Conservation (phyloP, 306 rosid genomes). For the Heteromeles arbutifolia region DNA sequence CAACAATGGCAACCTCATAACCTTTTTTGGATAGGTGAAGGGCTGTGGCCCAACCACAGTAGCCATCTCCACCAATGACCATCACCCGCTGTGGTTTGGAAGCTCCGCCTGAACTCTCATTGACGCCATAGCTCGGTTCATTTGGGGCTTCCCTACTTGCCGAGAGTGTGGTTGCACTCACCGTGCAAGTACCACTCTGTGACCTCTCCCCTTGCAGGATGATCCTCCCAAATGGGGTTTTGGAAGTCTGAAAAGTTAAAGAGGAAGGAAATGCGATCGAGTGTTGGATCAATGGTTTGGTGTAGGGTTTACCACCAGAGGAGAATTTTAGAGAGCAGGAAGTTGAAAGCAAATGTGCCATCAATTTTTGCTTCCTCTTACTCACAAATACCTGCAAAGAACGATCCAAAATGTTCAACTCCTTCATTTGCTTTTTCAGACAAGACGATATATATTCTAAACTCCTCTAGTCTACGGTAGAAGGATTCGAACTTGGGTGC, state of each 20-base stretch:
- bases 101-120: conserved; percentile 29
- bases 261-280: conserved; percentile 32
- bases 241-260: conserved; percentile 27
- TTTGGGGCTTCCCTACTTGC: conserved; percentile 41
- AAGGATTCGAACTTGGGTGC: neutral
- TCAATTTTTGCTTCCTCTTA: conserved; percentile 12
- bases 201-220: conserved; percentile 35
- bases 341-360: conserved; percentile 72
- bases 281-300: conserved; percentile 36
- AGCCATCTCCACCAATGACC: conserved; percentile 97
- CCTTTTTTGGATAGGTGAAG: conserved; percentile 92
- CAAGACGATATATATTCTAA: neutral
- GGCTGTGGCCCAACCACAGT: conserved; percentile 99
- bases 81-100: conserved; percentile 65
- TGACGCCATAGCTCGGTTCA: conserved; percentile 35
- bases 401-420: neutral
- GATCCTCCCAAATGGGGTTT: conserved; percentile 39
- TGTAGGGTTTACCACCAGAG: conserved; percentile 41
- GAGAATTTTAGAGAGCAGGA: conserved; percentile 54
- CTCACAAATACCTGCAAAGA: conserved; percentile 32
- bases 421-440: neutral
- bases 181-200: conserved; percentile 16
- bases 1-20: conserved; percentile 87
- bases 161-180: conserved; percentile 54
- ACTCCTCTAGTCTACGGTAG: too few species aligned